These are phyloP conservation scores for Rhodotorula graminis DNA, from an alignment of 768 basidiomycete species.

Conservation along the genomic window DNA sequence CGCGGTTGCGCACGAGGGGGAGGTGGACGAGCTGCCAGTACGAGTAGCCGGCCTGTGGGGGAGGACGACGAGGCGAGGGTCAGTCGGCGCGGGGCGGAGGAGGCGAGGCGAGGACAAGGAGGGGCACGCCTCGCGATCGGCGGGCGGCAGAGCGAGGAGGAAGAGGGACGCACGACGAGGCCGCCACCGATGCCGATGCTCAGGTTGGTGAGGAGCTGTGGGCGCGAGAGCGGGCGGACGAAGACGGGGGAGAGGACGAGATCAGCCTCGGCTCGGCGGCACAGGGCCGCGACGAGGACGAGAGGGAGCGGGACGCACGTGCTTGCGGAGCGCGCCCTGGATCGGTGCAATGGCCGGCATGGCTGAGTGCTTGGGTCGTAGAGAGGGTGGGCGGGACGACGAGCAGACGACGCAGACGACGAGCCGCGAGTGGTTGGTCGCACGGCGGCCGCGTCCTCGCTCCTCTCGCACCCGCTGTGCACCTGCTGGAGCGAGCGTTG, in stretches of 20 bases:
- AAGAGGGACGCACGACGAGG: slow-evolving; percentile 3
- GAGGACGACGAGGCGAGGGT: background rate
- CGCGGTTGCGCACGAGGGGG: slow-evolving; percentile 21
- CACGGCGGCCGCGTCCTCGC: no score
- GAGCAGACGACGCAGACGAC: background rate
- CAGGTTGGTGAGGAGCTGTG: slow-evolving; percentile 35
- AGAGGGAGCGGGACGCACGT: slow-evolving; percentile 3
- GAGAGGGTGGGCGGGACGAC: background rate
- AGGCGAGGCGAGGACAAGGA: background rate
- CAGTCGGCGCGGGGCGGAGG: background rate
- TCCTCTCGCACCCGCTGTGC: no score
- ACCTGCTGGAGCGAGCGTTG: no score
- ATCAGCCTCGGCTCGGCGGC: background rate
- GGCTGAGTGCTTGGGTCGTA: background rate
- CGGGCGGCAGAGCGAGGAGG: background rate
- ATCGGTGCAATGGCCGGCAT: slow-evolving; percentile 32
- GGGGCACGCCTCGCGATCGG: no score
- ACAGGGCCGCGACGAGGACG: background rate
- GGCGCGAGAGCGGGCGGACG: background rate
- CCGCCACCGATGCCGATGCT: slow-evolving; percentile 34
- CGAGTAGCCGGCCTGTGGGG: background rate
- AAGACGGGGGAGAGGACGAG: background rate
- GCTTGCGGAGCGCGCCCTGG: slow-evolving; percentile 30
- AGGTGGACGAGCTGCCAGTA: slow-evolving; percentile 15
- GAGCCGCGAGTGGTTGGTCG: no score